A percentile compares a stretch with the other conserved stretches of the same genome.
Conservation (phyloP, 208 protist species). For the Naegleria lovaniensis region DNA sequence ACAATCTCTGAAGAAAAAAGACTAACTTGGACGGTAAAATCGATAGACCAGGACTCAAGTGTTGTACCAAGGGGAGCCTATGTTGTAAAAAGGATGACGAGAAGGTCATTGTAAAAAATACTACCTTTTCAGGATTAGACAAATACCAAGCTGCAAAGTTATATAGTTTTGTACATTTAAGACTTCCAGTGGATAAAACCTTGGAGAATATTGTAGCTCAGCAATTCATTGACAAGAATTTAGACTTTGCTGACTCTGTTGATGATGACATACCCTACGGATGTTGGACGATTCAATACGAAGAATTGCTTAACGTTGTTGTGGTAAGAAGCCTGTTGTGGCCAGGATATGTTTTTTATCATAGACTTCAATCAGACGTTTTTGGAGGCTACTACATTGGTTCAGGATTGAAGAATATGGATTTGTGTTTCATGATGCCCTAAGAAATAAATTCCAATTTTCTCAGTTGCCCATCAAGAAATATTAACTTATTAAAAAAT, state of each 20-base stretch:
- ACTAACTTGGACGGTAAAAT: not conserved
- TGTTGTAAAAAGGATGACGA: not conserved
- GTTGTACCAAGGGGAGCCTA: slow-evolving; percentile 27
- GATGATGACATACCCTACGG: slow-evolving; percentile 8
- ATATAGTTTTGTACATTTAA: slow-evolving; percentile 5
- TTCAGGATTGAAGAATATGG: slow-evolving; percentile 17
- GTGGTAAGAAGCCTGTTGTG: slow-evolving; percentile 18
- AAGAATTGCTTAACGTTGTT: not conserved
- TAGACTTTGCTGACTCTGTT: slow-evolving; percentile 21
- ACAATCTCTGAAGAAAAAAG: not conserved
- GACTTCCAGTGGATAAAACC: not conserved
- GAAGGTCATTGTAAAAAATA: slow-evolving; percentile 24
- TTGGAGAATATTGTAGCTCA: slow-evolving; percentile 1
- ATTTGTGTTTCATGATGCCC: slow-evolving; percentile 26
- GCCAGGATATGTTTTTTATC: slow-evolving; percentile 30
- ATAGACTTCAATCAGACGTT: not conserved
- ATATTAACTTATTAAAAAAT: not conserved
- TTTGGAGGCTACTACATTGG: slow-evolving; percentile 23
- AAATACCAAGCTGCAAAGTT: slow-evolving; percentile 11
- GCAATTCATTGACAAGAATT: not conserved
- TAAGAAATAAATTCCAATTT: not conserved
- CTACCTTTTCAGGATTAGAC: slow-evolving; percentile 1
- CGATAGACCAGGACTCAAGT: not conserved
- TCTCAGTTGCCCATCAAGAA: too few species aligned
- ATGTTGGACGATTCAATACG: slow-evolving; percentile 17